phyloP scores from a whole-genome alignment of 2,329 filamentous ascomycete species.

The Penicillium olsonii region DNA sequence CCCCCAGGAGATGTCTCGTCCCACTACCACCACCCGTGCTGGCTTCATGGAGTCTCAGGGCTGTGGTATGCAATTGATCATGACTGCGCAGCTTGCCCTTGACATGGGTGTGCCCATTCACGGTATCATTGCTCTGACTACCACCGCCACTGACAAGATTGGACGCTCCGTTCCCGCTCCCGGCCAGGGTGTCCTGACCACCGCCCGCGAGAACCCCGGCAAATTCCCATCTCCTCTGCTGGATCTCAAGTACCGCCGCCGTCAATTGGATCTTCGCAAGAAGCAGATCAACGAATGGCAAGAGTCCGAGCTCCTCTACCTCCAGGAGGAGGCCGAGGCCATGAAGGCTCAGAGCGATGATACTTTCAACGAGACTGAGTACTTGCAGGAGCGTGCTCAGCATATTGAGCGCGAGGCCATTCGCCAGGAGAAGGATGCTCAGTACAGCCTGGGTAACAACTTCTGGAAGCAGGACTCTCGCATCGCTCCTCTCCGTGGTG shows the following conservation, averaged over 20 bases:
- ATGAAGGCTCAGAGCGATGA: slow-evolving; percentile 75
- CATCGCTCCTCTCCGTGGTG: slow-evolving; percentile 93
- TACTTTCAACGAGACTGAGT: slow-evolving; percentile 80
- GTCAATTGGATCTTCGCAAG: slow-evolving; percentile 91
- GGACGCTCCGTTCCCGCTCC: slow-evolving; percentile 95
- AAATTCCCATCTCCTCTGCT: slow-evolving; percentile 94
- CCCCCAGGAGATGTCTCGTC: slow-evolving; percentile 95
- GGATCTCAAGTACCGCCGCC: slow-evolving; percentile 95
- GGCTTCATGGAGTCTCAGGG: slow-evolving; percentile 99
- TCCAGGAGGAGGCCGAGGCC: slow-evolving; percentile 87
- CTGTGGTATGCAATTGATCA: slow-evolving; percentile 96
- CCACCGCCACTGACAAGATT: slow-evolving; percentile 98
- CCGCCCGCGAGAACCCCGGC: slow-evolving; percentile 83
- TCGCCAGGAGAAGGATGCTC: slow-evolving; percentile 89
- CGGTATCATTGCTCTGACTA: slow-evolving; percentile 87
- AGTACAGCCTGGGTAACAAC: slow-evolving; percentile 91
- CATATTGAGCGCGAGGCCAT: slow-evolving; percentile 87
- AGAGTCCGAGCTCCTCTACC: slow-evolving; percentile 87
- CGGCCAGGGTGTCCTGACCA: slow-evolving; percentile 94
- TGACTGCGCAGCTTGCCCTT: slow-evolving; percentile 92
- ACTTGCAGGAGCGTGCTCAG: slow-evolving; percentile 76
- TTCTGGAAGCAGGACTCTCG: slow-evolving; percentile 97
- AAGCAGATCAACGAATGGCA: slow-evolving; percentile 96
- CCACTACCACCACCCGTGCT: slow-evolving; percentile 92
- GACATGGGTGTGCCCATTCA: slow-evolving; percentile 99